Conservation (phyloP, 306 rosid species). For the Dryas octopetala region DNA sequence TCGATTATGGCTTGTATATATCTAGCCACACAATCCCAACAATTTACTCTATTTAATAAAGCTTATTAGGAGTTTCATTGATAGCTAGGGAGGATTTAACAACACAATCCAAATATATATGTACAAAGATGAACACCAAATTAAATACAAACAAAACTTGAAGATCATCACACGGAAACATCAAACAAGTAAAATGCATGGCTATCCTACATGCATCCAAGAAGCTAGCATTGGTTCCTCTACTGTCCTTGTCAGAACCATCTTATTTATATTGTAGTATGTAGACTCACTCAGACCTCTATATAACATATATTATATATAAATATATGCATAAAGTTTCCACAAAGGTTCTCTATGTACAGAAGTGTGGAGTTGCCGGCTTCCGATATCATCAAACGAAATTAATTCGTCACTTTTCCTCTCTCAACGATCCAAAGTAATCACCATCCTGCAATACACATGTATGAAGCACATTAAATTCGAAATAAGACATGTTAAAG, state of each 20-base stretch:
- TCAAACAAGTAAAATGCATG: not conserved
- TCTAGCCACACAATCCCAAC: too few species aligned
- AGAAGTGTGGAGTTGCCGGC: conserved; percentile 36
- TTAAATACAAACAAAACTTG: not conserved
- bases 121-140: conserved; percentile 28
- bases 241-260: conserved; percentile 23
- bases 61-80: conserved; percentile 33
- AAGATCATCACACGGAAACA: not conserved
- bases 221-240: conserved; percentile 31
- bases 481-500: not conserved
- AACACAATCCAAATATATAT: conserved; percentile 31
- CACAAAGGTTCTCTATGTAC: conserved; percentile 30
- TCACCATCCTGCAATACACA: conserved; percentile 58
- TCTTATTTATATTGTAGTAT: conserved; percentile 19
- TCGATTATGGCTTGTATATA: too few species aligned
- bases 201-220: conserved; percentile 21
- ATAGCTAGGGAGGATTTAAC: conserved; percentile 17
- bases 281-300: not conserved
- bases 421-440: conserved; percentile 71
- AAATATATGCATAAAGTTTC: conserved; percentile 20
- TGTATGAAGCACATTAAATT: not conserved
- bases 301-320: not conserved
- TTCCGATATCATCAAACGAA: too few species aligned
- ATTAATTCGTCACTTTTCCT: conserved; percentile 9
- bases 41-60: not conserved